Conservation (phyloP, 495 filamentous ascomycete genomes). For the Pyronema domesticum region DNA sequence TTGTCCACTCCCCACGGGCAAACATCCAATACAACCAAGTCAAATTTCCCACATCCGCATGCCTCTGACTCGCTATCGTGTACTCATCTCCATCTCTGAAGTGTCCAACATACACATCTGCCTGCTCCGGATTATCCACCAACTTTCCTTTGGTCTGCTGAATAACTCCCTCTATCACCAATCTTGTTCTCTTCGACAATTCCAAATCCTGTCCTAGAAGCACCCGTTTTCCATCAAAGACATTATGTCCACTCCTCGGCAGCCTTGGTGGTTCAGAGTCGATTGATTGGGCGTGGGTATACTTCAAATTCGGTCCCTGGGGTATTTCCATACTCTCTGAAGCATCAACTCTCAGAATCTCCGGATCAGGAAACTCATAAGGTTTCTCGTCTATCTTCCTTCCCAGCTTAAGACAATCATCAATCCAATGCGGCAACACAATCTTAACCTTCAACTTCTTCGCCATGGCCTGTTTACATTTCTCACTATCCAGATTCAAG, state of each 20-base stretch:
- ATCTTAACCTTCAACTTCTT: constrained; percentile 58
- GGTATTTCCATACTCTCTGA: constrained; percentile 11
- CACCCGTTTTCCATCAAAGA: constrained; percentile 48
- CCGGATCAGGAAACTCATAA: constrained; percentile 74
- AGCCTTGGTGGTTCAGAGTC: constrained; percentile 13
- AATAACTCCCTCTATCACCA: constrained; percentile 53
- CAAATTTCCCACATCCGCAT: constrained; percentile 76
- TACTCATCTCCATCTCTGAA: constrained; percentile 72
- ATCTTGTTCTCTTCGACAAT: constrained; percentile 44
- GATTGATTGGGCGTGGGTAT: constrained; percentile 19
- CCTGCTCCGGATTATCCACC: constrained; percentile 45
- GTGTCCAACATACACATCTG: constrained; percentile 69
- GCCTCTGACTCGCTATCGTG: constrained; percentile 47
- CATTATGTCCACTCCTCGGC: constrained; percentile 29
- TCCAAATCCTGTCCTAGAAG: constrained; percentile 56
- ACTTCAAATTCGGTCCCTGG: constrained; percentile 17
- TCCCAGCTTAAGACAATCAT: constrained; percentile 84
- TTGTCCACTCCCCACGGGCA: constrained; percentile 71
- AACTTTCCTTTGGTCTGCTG: constrained; percentile 48
- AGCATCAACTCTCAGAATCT: constrained; percentile 32
- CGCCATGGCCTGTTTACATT: constrained; percentile 42
- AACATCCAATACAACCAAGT: constrained; percentile 88
- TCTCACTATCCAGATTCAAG: constrained; percentile 52
- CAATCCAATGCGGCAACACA: constrained; percentile 97
- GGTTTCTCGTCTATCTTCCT: constrained; percentile 72